Evolutionary conservation across 2,329 filamentous ascomycete species (phyloP).

Genomic region (Fusarium drepaniforme): DNA sequence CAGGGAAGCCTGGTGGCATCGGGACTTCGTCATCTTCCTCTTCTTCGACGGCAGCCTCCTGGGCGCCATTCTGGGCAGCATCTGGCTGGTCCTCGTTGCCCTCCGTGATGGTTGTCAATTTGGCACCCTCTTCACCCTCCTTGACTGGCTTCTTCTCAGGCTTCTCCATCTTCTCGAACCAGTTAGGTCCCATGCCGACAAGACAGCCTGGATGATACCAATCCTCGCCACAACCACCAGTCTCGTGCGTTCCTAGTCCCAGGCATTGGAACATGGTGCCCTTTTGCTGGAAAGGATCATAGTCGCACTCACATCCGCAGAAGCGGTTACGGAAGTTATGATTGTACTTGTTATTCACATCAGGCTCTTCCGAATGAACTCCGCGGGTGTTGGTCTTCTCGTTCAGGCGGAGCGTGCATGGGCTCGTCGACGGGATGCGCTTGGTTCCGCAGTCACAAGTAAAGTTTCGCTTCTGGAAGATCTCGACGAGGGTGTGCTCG

Average conservation of each 20-base stretch:
- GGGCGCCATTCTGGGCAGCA: slow-evolving; percentile 23
- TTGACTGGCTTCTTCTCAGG: slow-evolving; percentile 47
- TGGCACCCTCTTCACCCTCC: slow-evolving; percentile 28
- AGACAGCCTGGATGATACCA: slow-evolving; percentile 98
- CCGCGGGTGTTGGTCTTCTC: slow-evolving; percentile 77
- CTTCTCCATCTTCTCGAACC: slow-evolving; percentile 69
- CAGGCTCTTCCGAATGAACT: slow-evolving; percentile 81
- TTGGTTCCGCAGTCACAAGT: slow-evolving; percentile 96
- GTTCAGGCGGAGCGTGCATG: slow-evolving; percentile 83
- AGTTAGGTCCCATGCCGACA: slow-evolving; percentile 81
- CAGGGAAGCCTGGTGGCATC: slow-evolving; percentile 86
- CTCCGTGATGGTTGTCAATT: slow-evolving; percentile 64
- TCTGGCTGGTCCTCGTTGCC: slow-evolving; percentile 53
- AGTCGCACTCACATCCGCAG: slow-evolving; percentile 89
- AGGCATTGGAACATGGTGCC: slow-evolving; percentile 99
- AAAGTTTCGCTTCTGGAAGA: slow-evolving; percentile 96
- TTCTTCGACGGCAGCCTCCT: slow-evolving; percentile 45
- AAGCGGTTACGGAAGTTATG: slow-evolving; percentile 96
- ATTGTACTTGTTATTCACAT: slow-evolving; percentile 87
- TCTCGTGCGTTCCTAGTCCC: slow-evolving; percentile 82
- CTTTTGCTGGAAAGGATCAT: slow-evolving; percentile 89
- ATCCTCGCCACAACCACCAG: slow-evolving; percentile 93
- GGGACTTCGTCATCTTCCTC: slow-evolving; percentile 72
- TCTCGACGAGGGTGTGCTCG: slow-evolving; percentile 93
- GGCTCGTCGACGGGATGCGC: slow-evolving; percentile 75